Percentiles rank a stretch among this genome's conserved stretches.
These are phyloP conservation scores for Termitomyces sp. DNA, from an alignment of 768 basidiomycete species.

Conservation along the genomic window DNA sequence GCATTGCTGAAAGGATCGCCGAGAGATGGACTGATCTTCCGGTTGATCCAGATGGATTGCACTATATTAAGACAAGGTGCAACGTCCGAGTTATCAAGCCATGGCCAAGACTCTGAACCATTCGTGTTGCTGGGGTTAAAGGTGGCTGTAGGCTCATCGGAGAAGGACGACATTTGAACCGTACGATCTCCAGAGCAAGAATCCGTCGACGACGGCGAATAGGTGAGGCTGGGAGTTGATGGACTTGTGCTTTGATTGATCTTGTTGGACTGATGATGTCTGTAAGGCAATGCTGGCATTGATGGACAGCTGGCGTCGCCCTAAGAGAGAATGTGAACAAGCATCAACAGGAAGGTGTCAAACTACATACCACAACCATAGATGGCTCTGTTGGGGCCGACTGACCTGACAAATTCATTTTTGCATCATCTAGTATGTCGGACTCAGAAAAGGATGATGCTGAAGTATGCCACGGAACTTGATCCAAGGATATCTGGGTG, in stretches of 20 bases:
- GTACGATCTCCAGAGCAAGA: conserved; percentile 54
- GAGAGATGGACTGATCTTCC: conserved; percentile 3
- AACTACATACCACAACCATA: conserved; percentile 1
- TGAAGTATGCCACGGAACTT: conserved; percentile 8
- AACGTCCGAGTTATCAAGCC: conserved; percentile 16
- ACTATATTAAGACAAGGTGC: not conserved
- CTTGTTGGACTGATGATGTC: conserved; percentile 7
- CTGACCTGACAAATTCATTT: conserved; percentile 6
- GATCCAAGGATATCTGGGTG: not conserved
- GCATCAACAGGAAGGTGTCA: not conserved
- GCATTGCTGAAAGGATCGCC: conserved; percentile 5
- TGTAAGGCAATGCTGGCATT: not conserved
- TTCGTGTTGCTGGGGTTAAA: conserved; percentile 10
- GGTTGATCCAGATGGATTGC: not conserved
- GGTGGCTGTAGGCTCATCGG: conserved; percentile 37
- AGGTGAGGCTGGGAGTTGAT: conserved; percentile 53
- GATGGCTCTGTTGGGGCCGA: conserved; percentile 1
- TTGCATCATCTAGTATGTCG: not conserved
- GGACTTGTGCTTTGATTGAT: conserved; percentile 38
- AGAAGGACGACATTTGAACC: conserved; percentile 51
- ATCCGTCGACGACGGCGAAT: conserved; percentile 60
- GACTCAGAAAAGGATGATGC: not conserved
- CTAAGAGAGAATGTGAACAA: not conserved
- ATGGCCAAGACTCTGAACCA: conserved; percentile 23
- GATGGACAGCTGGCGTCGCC: not conserved